Evolutionary conservation across 2,329 filamentous ascomycete species (phyloP).

Genomic region (Fonsecaea pedrosoi): DNA sequence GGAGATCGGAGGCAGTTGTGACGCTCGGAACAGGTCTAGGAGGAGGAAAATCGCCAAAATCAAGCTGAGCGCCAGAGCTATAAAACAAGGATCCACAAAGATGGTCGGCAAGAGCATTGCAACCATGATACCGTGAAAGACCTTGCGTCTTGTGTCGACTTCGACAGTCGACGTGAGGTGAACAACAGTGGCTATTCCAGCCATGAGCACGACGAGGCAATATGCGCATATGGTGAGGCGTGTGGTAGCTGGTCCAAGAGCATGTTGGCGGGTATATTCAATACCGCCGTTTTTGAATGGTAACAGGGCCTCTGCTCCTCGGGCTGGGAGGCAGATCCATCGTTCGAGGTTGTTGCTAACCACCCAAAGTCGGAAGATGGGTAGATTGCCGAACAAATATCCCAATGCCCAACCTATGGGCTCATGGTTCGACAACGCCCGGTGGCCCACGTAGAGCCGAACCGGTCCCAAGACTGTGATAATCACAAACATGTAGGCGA

Average conservation of each 20-base stretch:
- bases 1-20: conserved; percentile 87
- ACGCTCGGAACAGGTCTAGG: conserved; percentile 86
- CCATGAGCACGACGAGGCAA: conserved; percentile 71
- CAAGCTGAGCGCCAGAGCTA: conserved; percentile 77
- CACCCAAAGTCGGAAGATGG: conserved; percentile 73
- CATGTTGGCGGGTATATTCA: conserved; percentile 67
- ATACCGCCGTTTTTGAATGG: conserved; percentile 56
- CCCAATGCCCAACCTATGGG: conserved; percentile 91
- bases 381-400: conserved; percentile 83
- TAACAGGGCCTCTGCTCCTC: neutral
- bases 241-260: conserved; percentile 77
- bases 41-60: conserved; percentile 85
- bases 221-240: conserved; percentile 79
- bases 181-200: conserved; percentile 77
- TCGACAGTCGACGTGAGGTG: conserved; percentile 78
- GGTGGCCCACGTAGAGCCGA: conserved; percentile 69
- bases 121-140: conserved; percentile 99
- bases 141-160: conserved; percentile 93
- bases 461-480: conserved; percentile 73
- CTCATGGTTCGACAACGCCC: conserved; percentile 74
- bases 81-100: conserved; percentile 85
- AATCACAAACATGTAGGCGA: conserved; percentile 74
- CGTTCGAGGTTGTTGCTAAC: conserved; percentile 70
- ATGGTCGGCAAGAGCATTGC: conserved; percentile 89
- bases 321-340: conserved; percentile 54